These are phyloP conservation scores for Collybia sp. DNA, from an alignment of 768 basidiomycete genomes.

Conservation along the genomic window DNA sequence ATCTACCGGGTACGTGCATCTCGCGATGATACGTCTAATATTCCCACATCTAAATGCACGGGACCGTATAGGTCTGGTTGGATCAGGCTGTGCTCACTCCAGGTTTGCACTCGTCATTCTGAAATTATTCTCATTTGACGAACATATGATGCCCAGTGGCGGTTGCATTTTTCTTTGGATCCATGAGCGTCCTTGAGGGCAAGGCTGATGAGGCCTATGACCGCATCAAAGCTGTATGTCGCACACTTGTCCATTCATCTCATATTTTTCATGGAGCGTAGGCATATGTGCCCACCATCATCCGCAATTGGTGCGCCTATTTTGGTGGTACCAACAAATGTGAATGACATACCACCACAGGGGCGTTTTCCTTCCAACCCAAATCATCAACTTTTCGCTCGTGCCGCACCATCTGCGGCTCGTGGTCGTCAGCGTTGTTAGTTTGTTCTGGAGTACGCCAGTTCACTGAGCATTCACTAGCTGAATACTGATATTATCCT, in stretches of 20 bases:
- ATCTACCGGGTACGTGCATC: slow-evolving; percentile 50
- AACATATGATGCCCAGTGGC: slow-evolving; percentile 23
- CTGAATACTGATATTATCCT: not conserved
- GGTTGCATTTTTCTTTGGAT: slow-evolving; percentile 53
- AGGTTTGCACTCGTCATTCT: slow-evolving; percentile 25
- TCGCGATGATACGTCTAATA: not conserved
- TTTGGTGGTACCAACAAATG: not conserved
- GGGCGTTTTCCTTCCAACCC: slow-evolving; percentile 73
- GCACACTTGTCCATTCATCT: not conserved
- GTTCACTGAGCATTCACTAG: not conserved
- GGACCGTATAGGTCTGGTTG: slow-evolving; percentile 65
- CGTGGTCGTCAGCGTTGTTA: slow-evolving; percentile 68
- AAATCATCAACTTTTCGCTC: slow-evolving; percentile 73
- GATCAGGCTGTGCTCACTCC: slow-evolving; percentile 82
- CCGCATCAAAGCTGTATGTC: slow-evolving; percentile 41
- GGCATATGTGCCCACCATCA: slow-evolving; percentile 68
- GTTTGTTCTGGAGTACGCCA: slow-evolving; percentile 77
- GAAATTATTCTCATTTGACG: not conserved
- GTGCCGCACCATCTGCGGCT: slow-evolving; percentile 78
- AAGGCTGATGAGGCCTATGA: slow-evolving; percentile 45
- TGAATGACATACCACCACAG: slow-evolving; percentile 20
- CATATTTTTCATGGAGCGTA: slow-evolving; percentile 15
- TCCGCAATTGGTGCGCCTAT: slow-evolving; percentile 64
- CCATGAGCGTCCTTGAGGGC: slow-evolving; percentile 80
- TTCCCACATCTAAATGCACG: not conserved